Evolutionary conservation across 2,329 filamentous ascomycete species (phyloP).

Genomic region (Huntiella omanensis): DNA sequence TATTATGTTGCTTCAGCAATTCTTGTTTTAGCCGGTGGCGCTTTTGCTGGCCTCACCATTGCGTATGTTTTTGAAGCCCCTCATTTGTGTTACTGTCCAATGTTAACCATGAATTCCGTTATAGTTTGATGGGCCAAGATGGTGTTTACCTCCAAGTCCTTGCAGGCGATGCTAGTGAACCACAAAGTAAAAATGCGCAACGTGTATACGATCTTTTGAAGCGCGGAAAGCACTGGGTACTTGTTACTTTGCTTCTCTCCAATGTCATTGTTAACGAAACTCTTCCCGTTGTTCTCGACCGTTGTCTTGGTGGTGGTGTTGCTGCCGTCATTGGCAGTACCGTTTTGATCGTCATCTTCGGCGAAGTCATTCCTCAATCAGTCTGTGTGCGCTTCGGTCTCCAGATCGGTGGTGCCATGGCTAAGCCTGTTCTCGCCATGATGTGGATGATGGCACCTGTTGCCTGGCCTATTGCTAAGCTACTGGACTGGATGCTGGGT

Average conservation of each 20-base stretch:
- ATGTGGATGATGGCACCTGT: constrained; percentile 88
- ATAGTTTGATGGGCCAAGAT: constrained; percentile 51
- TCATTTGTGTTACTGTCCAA: background rate
- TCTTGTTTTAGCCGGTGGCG: constrained; percentile 73
- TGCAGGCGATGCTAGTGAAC: constrained; percentile 61
- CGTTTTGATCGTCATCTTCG: constrained; percentile 91
- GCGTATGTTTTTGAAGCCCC: constrained; percentile 33
- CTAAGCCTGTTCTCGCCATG: constrained; percentile 64
- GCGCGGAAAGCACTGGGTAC: constrained; percentile 91
- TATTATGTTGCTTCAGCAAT: constrained; percentile 62
- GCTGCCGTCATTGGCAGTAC: constrained; percentile 89
- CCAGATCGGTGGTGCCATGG: constrained; percentile 86
- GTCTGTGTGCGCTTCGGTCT: constrained; percentile 92
- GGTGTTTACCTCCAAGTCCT: constrained; percentile 96
- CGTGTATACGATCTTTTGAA: constrained; percentile 64
- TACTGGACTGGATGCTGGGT: constrained; percentile 81
- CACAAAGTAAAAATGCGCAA: constrained; percentile 71
- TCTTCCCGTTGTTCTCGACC: constrained; percentile 81
- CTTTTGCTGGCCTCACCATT: constrained; percentile 87
- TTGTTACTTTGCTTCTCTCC: constrained; percentile 80
- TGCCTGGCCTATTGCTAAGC: constrained; percentile 86
- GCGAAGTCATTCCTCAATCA: constrained; percentile 88
- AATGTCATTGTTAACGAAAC: constrained; percentile 99
- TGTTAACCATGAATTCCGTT: background rate
- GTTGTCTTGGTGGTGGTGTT: constrained; percentile 84